Evolutionary conservation across 768 basidiomycete species (phyloP), one percentile per base, ranked within the genome.

Genomic region (Russula dissimulans): DNA sequence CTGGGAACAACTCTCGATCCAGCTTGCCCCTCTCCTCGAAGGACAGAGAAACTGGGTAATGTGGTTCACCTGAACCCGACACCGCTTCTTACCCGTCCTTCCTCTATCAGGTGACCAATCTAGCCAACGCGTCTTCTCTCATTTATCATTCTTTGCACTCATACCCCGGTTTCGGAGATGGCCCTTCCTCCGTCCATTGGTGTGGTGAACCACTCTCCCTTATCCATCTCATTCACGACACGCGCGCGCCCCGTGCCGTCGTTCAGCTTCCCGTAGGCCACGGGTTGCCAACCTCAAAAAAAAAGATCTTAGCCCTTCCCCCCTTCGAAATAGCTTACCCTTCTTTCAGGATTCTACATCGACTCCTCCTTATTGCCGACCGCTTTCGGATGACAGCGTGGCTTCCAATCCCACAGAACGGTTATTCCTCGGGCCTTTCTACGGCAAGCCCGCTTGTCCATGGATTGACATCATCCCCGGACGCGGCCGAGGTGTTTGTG

Each of bases 401-500:
- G 17, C 49, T 45, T 51, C 55, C 55, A 18, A 43, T 17, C 31
- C n/a, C 39, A 31, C 64, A 52, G 47, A 66, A 55, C 66, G 73
- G 6, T 73, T 95, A 9, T 73, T 91, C 45, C 75, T 94, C 6
- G 92, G 87, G 0, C 92, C 93, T 0, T 97, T 95, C 73, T 86
- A 84, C 65, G 94, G 94, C 54, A 89, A 87, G 66, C 95, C 94
- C 1, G 95, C 95, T 0, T 97, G 95, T 71, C 88, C 91, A 66
- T 84, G 80, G 66, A 93, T 97, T 70, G 75, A 79, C 58, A 76
- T 82, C 44, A 68, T 75, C 5, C 77, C 75, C 0, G 82, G 79
- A 11, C 76, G 76, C 10, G 64, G 75, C 1, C 79, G 80, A n/a
- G 92, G 94, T 32, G 94, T 97, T 11, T 97, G 94, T 70, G 89